Conservation (phyloP, 192 early-diverging fungal species). For the Dissophora globulifera region DNA sequence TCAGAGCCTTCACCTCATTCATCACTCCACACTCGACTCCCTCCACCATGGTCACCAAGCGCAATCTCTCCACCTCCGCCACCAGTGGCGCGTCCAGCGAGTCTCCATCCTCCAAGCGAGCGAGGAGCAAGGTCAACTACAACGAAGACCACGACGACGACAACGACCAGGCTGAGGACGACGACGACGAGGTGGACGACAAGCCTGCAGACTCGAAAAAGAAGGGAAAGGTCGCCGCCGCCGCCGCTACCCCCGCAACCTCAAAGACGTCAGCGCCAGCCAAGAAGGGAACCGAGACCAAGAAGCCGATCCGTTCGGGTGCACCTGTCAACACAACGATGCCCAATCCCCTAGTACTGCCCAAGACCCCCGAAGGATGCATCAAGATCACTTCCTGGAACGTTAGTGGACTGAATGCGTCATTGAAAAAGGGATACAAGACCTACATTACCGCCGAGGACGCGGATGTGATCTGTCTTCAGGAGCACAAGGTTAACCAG, state of each 20-base stretch:
- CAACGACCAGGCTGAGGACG: neutral
- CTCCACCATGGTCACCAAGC: conserved; percentile 21
- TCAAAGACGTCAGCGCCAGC: conserved; percentile 1
- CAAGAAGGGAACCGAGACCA: conserved; percentile 12
- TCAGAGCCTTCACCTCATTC: too few relatives aligned
- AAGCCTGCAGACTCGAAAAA: too few relatives aligned
- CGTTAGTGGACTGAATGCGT: conserved; percentile 76
- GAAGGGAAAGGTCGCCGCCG: too few relatives aligned
- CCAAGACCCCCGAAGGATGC: conserved; percentile 57
- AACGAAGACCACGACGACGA: conserved; percentile 2
- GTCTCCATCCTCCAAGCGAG: conserved; percentile 9
- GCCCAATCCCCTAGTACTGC: conserved; percentile 68
- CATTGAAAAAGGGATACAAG: conserved; percentile 73
- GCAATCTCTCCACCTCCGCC: neutral
- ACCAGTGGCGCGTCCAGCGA: neutral
- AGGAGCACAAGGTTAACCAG: conserved; percentile 88
- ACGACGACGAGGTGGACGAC: neutral
- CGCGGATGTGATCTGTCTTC: conserved; percentile 84
- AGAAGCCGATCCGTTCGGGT: conserved; percentile 21
- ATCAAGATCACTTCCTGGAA: conserved; percentile 82
- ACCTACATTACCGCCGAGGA: conserved; percentile 79
- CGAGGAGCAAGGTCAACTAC: neutral
- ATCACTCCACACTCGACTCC: neutral
- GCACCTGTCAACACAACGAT: conserved; percentile 71
- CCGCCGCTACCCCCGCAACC: too few relatives aligned